Base-by-base conservation (phyloP, 2,329 filamentous ascomycete genomes). In the Volutella citrinella region DNA sequence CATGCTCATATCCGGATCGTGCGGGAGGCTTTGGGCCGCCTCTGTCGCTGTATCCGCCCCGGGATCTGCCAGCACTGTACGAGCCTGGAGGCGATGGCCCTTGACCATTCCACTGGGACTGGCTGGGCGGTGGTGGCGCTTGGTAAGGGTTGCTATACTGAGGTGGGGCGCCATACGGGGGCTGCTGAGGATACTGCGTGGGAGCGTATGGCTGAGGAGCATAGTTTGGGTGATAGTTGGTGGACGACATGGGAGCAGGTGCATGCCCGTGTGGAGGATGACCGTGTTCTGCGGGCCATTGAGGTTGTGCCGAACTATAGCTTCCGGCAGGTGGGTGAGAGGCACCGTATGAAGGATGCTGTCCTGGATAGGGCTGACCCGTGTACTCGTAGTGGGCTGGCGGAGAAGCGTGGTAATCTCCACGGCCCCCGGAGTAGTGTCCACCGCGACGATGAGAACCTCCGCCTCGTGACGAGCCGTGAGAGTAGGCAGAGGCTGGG, bases 221-320 rank as follows among this genome's bases (percentile, higher is more conserved):
- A 51, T 78, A 80, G 55, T 74, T 77, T 20, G 74, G 74, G 45
- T 78, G 76, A 48, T 79, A 79, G 48, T 74, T 75, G 40, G 70
- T 64, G 19, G 71, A 59, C 30, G 74, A 66, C 20, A 79, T 59
- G 18, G 72, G 70, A 34, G 65, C 54, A 24, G 67, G 65, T 26
- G 63, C 59, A 48, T 75, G 73, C 20, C 66, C 55, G 16, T 69
- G 62, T 42, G 65, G 62, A 32, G 64, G 63, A 19, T 61, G 60
- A 6, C 51, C 55, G 31, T 63, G 63, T 12, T 69, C 64, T 19
- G 59, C 56, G 15, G 57, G 48, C 64, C 65, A 69, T 46, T 69
- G 68, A 30, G 65, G 61, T 28, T 60, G 59, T 27, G 57, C 58
- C 21, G 63, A 48, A 18, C 54, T 55, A 44, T 71, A 72, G 26